phyloP scores from a whole-genome alignment of 2,329 filamentous ascomycete species.

The Hypoxylon sp. region DNA sequence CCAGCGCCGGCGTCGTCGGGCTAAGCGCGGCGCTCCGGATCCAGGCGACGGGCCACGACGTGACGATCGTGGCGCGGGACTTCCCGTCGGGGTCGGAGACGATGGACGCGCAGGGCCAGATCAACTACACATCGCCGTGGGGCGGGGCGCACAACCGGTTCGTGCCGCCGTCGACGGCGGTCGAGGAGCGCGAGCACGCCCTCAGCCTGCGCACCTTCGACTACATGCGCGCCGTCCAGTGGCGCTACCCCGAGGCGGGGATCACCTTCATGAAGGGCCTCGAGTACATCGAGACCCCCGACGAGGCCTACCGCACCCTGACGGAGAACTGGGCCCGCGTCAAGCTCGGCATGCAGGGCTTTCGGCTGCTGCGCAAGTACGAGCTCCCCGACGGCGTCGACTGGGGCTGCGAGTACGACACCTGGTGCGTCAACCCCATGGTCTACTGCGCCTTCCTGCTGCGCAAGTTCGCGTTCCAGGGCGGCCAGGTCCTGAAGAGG shows the following conservation, averaged over 20 bases:
- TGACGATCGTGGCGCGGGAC: slow-evolving; percentile 57
- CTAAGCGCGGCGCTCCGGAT: slow-evolving; percentile 58
- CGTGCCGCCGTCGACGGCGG: slow-evolving; percentile 52
- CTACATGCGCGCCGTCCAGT: slow-evolving; percentile 50
- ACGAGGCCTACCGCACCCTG: slow-evolving; percentile 51
- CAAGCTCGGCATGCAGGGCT: slow-evolving; percentile 49
- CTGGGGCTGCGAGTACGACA: slow-evolving; percentile 61
- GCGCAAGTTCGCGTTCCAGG: slow-evolving; percentile 51
- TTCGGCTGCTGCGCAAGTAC: slow-evolving; percentile 47
- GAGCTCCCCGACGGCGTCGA: slow-evolving; percentile 55
- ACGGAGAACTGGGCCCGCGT: slow-evolving; percentile 43
- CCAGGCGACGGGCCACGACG: slow-evolving; percentile 51
- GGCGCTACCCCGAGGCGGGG: slow-evolving; percentile 51
- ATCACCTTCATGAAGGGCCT: slow-evolving; percentile 59
- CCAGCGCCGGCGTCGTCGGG: slow-evolving; percentile 64
- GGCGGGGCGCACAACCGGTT: slow-evolving; percentile 65
- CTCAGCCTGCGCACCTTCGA: slow-evolving; percentile 54
- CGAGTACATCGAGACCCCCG: slow-evolving; percentile 61
- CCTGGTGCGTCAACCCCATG: slow-evolving; percentile 64
- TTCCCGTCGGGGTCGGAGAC: slow-evolving; percentile 58
- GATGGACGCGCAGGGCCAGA: slow-evolving; percentile 50
- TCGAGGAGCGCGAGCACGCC: slow-evolving; percentile 52
- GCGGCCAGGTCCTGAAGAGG: slow-evolving; percentile 48
- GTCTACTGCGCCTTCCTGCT: slow-evolving; percentile 60
- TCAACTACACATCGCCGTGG: slow-evolving; percentile 67